Conservation (phyloP, 495 filamentous ascomycete species). For the Platismatia glauca region DNA sequence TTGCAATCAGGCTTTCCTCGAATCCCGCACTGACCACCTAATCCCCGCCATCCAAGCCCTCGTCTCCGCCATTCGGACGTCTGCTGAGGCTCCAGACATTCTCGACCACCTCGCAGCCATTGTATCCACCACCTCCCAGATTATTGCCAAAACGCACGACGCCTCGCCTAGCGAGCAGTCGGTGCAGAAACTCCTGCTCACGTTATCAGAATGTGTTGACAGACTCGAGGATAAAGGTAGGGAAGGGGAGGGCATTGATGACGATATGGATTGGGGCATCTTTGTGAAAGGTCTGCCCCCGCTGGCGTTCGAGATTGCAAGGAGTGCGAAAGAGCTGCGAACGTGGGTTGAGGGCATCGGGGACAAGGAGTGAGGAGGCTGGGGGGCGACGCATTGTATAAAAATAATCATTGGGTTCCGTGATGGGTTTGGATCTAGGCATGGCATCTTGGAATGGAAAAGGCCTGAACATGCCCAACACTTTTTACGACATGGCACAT, state of each 20-base stretch:
- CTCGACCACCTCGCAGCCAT: conserved; percentile 64
- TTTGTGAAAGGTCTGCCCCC: conserved; percentile 67
- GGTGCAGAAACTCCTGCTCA: conserved; percentile 53
- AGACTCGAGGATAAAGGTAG: conserved; percentile 60
- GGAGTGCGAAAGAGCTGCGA: conserved; percentile 72
- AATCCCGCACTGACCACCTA: conserved; percentile 72
- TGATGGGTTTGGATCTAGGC: not conserved
- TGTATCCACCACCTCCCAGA: conserved; percentile 29
- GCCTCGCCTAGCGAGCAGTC: conserved; percentile 34
- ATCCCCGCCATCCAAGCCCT: conserved; percentile 77
- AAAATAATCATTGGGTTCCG: not conserved
- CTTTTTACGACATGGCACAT: not conserved
- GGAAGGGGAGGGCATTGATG: conserved; percentile 48
- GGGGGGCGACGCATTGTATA: not conserved
- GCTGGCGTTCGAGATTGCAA: conserved; percentile 78
- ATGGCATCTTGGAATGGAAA: not conserved
- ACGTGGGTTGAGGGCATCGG: conserved; percentile 30
- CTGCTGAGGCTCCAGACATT: conserved; percentile 56
- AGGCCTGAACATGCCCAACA: not conserved
- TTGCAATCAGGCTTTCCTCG: conserved; percentile 57
- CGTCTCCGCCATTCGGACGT: conserved; percentile 66
- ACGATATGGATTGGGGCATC: conserved; percentile 47
- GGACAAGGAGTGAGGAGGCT: conserved; percentile 30
- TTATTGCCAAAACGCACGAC: conserved; percentile 19
- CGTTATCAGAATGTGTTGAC: conserved; percentile 51